These are phyloP conservation scores for Citrus mangshanensis DNA, from an alignment of 345 rosid genomes.

Conservation along the genomic window DNA sequence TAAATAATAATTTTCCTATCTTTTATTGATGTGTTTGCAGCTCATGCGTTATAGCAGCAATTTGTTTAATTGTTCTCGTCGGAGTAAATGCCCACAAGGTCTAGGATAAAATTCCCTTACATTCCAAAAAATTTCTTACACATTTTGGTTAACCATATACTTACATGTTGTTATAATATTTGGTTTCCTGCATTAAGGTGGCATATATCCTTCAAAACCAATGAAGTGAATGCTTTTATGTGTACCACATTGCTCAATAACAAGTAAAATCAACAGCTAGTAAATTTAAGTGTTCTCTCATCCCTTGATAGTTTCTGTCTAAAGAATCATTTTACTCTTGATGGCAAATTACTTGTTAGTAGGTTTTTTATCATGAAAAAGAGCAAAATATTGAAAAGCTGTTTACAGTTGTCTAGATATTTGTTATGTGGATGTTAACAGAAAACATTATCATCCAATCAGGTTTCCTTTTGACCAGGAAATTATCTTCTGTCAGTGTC, in stretches of 20 bases:
- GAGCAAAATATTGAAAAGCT: not conserved
- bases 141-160: not conserved
- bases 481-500: not conserved
- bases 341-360: not conserved
- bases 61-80: not conserved
- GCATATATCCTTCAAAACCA: not conserved
- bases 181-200: not conserved
- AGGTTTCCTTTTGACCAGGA: not conserved
- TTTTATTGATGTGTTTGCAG: not conserved
- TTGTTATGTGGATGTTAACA: not conserved
- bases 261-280: not conserved
- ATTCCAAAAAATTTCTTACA: not conserved
- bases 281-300: not conserved
- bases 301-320: not conserved
- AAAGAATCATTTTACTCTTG: not conserved
- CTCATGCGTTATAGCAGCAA: not conserved
- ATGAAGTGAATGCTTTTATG: not conserved
- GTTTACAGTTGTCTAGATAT: not conserved
- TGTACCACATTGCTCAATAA: not conserved
- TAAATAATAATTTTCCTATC: not conserved
- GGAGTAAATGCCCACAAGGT: not conserved
- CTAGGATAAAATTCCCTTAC: not conserved
- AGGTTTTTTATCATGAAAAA: not conserved
- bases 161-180: not conserved
- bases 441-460: not conserved